These are phyloP conservation scores for Plasmodium gaboni DNA, from an alignment of 169 alveolate species.

Conservation along the genomic window DNA sequence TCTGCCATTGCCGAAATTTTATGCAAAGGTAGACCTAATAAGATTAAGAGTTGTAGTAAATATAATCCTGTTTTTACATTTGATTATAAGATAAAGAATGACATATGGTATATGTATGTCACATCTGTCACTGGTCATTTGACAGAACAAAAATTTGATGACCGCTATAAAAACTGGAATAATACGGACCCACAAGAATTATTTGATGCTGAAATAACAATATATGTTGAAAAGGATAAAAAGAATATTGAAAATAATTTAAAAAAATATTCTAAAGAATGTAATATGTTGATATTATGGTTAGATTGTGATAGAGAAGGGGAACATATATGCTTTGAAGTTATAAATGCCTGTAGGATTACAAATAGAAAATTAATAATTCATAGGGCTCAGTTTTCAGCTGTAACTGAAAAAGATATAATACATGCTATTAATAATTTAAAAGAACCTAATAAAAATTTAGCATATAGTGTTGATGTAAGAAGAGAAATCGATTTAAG, in stretches of 20 bases:
- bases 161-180: conserved; percentile 94
- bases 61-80: conserved; percentile 46
- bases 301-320: conserved; percentile 99
- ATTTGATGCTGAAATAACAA: conserved; percentile 95
- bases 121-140: conserved; percentile 94
- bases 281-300: conserved; percentile 96
- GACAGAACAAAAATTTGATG: conserved; percentile 96
- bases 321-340: conserved; percentile 99
- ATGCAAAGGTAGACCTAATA: conserved; percentile 83
- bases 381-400: conserved; percentile 98
- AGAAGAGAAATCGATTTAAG: conserved; percentile 98
- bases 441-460: conserved; percentile 95
- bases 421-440: conserved; percentile 91
- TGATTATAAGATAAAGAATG: conserved; percentile 50
- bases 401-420: conserved; percentile 95
- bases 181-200: conserved; percentile 94
- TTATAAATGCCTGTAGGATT: conserved; percentile 84
- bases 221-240: conserved; percentile 86
- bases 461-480: conserved; percentile 97
- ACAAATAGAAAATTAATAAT: conserved; percentile 78
- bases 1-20: conserved; percentile 95
- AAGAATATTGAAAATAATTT: conserved; percentile 90
- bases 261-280: conserved; percentile 91
- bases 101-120: conserved; percentile 78
- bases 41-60: conserved; percentile 82